Percentiles rank a stretch among this genome's conserved stretches.
Evolutionary conservation across 208 protist species (phyloP).

Genomic region (Crithidia bombi): DNA sequence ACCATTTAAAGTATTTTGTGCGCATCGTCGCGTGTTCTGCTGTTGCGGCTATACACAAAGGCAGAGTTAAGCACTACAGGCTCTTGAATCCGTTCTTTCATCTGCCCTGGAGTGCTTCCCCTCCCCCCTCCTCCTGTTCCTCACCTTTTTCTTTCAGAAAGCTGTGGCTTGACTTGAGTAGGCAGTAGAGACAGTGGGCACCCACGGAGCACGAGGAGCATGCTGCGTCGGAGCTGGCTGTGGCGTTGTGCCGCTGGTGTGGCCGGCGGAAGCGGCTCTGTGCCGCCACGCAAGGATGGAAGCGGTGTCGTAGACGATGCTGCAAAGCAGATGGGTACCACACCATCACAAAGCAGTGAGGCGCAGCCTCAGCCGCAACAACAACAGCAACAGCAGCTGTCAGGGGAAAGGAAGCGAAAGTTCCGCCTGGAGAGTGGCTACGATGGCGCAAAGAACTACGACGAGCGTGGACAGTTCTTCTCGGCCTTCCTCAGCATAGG

Average conservation of each 20-base stretch:
- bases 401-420: constrained; percentile 33
- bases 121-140: no score
- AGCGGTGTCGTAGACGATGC: background rate
- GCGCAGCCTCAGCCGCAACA: constrained; percentile 4
- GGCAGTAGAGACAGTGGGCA: no score
- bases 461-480: constrained; percentile 86
- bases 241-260: constrained; percentile 33
- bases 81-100: no score
- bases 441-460: constrained; percentile 63
- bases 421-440: constrained; percentile 77
- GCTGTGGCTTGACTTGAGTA: background rate
- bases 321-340: background rate
- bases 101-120: no score
- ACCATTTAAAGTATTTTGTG: no score
- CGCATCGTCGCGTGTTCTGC: no score
- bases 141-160: background rate
- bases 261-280: constrained; percentile 13
- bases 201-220: no score
- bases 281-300: background rate
- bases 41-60: no score
- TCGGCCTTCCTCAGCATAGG: constrained; percentile 79
- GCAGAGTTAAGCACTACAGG: no score
- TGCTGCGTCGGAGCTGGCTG: constrained; percentile 49
- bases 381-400: constrained; percentile 5
- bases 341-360: background rate